phyloP scores from a whole-genome alignment of 2,329 filamentous ascomycete species.

The Chaetomium strumarium region DNA sequence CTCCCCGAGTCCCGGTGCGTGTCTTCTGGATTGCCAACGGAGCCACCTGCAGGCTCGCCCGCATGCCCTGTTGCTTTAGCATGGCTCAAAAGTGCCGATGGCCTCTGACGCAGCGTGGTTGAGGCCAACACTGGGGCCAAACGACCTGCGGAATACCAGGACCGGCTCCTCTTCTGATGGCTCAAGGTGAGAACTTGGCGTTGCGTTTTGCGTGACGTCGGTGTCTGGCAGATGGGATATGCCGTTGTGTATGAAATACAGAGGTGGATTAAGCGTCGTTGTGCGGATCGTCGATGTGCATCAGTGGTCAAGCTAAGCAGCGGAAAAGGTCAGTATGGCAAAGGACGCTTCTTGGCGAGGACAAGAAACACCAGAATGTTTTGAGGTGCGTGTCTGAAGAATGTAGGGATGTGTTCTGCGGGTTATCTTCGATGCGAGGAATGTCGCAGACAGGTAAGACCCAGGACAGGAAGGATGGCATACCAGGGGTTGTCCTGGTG shows the following conservation, averaged over 20 bases:
- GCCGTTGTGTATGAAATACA: not conserved
- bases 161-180: not conserved
- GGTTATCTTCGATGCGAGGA: constrained; percentile 17
- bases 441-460: constrained; percentile 19
- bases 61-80: constrained; percentile 43
- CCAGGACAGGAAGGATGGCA: constrained; percentile 22
- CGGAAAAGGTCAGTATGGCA: constrained; percentile 6
- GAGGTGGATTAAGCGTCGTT: not conserved
- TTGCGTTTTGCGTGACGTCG: not conserved
- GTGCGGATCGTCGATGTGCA: not conserved
- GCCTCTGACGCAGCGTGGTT: constrained; percentile 34
- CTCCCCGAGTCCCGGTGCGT: constrained; percentile 27
- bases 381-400: constrained; percentile 19
- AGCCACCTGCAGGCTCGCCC: constrained; percentile 57
- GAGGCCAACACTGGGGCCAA: constrained; percentile 8
- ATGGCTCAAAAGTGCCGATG: constrained; percentile 39
- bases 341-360: not conserved
- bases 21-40: constrained; percentile 50
- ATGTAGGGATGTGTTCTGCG: constrained; percentile 21
- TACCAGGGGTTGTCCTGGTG: constrained; percentile 23
- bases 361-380: constrained; percentile 11
- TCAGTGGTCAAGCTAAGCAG: not conserved
- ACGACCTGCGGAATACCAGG: constrained; percentile 6
- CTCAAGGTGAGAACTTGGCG: not conserved
- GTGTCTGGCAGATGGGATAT: not conserved